Base-by-base conservation (phyloP, 768 basidiomycete species). In the Suillus subaureus region DNA sequence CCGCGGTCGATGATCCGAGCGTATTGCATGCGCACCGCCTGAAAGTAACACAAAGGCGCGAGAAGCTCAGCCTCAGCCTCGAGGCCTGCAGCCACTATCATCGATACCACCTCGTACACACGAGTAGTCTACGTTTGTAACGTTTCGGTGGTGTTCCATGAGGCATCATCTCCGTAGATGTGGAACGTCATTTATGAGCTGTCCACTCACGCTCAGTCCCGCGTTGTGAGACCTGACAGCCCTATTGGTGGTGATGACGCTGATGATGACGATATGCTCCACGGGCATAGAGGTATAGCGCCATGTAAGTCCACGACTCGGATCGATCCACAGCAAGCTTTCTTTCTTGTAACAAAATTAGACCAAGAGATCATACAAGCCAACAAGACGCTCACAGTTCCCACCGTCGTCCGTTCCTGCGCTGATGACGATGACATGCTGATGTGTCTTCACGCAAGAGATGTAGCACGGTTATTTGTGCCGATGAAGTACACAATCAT, bases 81-180 rank as follows among this genome's bases (percentile, higher is more conserved):
- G 66, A 66, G 69, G 73, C 52, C 6, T 61, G 42, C 31, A 54
- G 61, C n/a, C 64, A 63, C 64, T 65, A 63, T 62, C 54, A 51
- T 65, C 54, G 39, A 62, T 31, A 51, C 61, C 18, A 39, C 15
- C 49, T 26, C 61, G 13, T 54, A 21, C 40, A 47, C 61, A 62
- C 64, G 49, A 61, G 35, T 26, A 16, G 18, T 15, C 23, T 51
- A 51, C 49, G 15, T 51, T 51, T 51, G 60, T 37, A n/a, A 33
- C 28, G 26, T 51, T 60, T 60, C 57, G 40, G 45, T 61, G 40
- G 33, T 54, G 37, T 60, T 33, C 33, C 52, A 65, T 61, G 39
- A 31, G 28, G 63, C 35, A 43, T 66, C 71, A 73, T 69, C 62
- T 69, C 71, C 73, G 66, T 33, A 16, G 16, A 39, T 39, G 9